These are phyloP conservation scores for Acorus gramineus DNA, from an alignment of 106 monocot species.

Conservation along the genomic window DNA sequence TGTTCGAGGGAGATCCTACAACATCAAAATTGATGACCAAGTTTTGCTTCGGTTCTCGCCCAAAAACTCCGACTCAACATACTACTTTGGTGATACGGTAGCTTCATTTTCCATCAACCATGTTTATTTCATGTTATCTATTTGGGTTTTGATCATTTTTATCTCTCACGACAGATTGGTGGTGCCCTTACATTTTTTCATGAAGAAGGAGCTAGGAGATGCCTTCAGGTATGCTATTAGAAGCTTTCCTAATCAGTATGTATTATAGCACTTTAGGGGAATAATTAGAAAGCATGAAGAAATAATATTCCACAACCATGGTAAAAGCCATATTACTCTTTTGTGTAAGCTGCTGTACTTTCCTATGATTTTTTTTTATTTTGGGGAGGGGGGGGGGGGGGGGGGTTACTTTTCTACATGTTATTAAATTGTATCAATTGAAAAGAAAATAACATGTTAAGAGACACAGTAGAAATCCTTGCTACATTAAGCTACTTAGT, in stretches of 20 bases:
- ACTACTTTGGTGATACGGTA: constrained; percentile 97
- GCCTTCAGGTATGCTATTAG: constrained; percentile 62
- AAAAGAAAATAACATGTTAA: no score
- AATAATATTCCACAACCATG: no score
- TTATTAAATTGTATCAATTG: no score
- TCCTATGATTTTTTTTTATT: no score
- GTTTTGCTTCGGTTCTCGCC: constrained; percentile 87
- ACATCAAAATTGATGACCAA: constrained; percentile 93
- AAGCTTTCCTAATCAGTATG: not conserved
- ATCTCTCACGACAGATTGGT: constrained; percentile 61
- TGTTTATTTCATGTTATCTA: not conserved
- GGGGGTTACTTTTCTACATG: no score
- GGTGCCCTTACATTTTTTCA: constrained; percentile 91
- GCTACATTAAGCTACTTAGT: not conserved
- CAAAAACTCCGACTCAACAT: constrained; percentile 79
- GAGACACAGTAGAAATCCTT: not conserved
- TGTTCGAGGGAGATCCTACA: constrained; percentile 91
- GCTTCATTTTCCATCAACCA: not conserved
- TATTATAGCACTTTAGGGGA: not conserved
- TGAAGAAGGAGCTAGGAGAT: constrained; percentile 65
- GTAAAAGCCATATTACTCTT: no score
- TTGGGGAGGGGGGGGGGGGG: no score
- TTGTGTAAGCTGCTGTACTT: no score
- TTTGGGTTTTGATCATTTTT: not conserved
- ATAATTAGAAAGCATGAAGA: no score